A percentile compares a stretch with the other conserved stretches of the same genome.
Evolutionary conservation across 768 basidiomycete species (phyloP).

Genomic region (Collybia mongolica): DNA sequence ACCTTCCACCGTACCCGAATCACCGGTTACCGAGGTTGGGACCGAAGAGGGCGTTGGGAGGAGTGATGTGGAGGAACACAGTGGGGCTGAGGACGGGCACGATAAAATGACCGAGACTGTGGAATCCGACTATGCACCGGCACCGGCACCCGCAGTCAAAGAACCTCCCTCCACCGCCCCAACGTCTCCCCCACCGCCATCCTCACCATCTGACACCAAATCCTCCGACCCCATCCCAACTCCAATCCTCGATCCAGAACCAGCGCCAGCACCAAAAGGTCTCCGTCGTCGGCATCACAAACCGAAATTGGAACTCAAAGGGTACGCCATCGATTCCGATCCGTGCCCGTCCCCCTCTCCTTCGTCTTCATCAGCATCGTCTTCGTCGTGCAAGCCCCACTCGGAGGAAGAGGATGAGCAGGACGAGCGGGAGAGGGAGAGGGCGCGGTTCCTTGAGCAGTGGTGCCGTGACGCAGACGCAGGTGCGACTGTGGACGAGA

Average conservation of each 20-base stretch:
- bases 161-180: neutral
- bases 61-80: neutral
- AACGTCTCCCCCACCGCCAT: neutral
- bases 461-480: too few relatives aligned
- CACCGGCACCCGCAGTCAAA: neutral
- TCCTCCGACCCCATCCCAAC: neutral
- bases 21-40: neutral
- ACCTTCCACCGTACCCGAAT: neutral
- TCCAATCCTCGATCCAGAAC: conserved; percentile 4
- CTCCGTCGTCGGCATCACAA: conserved; percentile 1
- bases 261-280: conserved; percentile 10
- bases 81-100: too few relatives aligned
- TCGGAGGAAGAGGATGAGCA: neutral
- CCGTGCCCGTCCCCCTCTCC: neutral
- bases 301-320: conserved; percentile 24
- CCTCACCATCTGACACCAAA: neutral
- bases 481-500: too few relatives aligned
- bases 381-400: neutral
- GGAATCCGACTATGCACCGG: too few relatives aligned
- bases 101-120: too few relatives aligned
- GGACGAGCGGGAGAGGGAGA: neutral
- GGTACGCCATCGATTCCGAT: conserved; percentile 38
- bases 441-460: too few relatives aligned
- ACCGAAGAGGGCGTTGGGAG: neutral
- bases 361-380: neutral